These are phyloP conservation scores for Priceomyces castillae DNA, from an alignment of 805 yeast species.

Conservation along the genomic window DNA sequence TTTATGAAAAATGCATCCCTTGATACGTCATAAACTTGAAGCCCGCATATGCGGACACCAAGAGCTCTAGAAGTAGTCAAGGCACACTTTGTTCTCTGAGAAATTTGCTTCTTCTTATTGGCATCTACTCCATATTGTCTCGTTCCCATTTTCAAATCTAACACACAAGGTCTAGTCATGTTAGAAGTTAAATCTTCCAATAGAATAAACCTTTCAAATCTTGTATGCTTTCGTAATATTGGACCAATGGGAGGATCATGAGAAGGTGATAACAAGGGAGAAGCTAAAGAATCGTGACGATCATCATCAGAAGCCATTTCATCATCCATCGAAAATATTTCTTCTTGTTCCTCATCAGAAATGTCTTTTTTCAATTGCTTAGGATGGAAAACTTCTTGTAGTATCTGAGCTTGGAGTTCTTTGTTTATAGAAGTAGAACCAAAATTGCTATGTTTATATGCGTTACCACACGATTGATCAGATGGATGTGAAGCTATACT, in stretches of 20 bases:
- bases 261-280: conserved; percentile 7
- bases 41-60: conserved; percentile 94
- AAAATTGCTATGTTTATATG: conserved; percentile 2
- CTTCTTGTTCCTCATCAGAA: conserved; percentile 22
- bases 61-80: conserved; percentile 74
- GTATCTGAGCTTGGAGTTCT: conserved; percentile 37
- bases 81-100: conserved; percentile 80
- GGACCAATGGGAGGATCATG: conserved; percentile 15
- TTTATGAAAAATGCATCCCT: conserved; percentile 36
- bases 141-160: conserved; percentile 97
- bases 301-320: conserved; percentile 15
- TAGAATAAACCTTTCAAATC: conserved; percentile 77
- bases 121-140: conserved; percentile 98
- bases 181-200: conserved; percentile 88
- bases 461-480: background rate
- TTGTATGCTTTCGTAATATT: conserved; percentile 41
- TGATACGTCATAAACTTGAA: conserved; percentile 72
- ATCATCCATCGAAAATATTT: conserved; percentile 46
- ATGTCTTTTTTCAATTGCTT: conserved; percentile 6
- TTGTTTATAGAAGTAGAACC: conserved; percentile 38
- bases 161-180: conserved; percentile 81
- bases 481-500: background rate
- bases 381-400: conserved; percentile 38
- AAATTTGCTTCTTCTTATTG: conserved; percentile 58
- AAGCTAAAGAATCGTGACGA: conserved; percentile 6